These are phyloP conservation scores for Epithele typhae DNA, from an alignment of 768 basidiomycete species.

Conservation along the genomic window DNA sequence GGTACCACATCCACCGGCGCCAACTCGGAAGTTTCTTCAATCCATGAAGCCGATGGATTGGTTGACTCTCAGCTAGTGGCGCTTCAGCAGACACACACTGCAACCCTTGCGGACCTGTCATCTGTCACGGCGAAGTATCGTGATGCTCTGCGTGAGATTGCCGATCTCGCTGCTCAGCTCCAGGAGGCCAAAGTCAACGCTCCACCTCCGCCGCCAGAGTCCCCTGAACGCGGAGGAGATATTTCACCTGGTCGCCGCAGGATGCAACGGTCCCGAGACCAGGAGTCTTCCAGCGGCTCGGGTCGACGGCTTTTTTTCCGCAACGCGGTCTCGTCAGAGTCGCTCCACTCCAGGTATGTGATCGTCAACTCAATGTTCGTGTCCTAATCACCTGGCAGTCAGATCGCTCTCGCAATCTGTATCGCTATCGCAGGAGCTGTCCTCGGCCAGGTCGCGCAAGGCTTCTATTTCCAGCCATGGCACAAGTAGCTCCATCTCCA, in stretches of 20 bases:
- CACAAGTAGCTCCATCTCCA: conserved; percentile 60
- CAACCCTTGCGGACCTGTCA: conserved; percentile 76
- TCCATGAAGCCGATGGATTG: conserved; percentile 31
- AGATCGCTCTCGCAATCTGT: conserved; percentile 92
- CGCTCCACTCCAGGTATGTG: conserved; percentile 77
- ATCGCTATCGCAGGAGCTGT: conserved; percentile 97
- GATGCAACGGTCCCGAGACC: conserved; percentile 49
- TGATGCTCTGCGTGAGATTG: conserved; percentile 86
- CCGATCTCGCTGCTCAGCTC: conserved; percentile 88
- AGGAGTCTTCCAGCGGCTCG: conserved; percentile 43
- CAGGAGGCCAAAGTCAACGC: conserved; percentile 77
- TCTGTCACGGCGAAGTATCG: conserved; percentile 78
- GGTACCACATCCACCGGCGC: conserved; percentile 16
- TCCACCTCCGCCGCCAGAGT: conserved; percentile 36
- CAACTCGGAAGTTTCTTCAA: conserved; percentile 18
- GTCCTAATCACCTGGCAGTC: conserved; percentile 16
- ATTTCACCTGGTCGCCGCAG: conserved; percentile 44
- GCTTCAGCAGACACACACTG: conserved; percentile 79
- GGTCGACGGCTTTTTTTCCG: conserved; percentile 80
- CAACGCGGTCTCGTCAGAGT: conserved; percentile 79
- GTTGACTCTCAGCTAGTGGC: conserved; percentile 61
- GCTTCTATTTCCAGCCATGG: conserved; percentile 73
- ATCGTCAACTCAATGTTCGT: conserved; percentile 10
- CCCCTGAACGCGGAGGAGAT: conserved; percentile 43
- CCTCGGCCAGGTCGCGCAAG: conserved; percentile 83